Conservation (phyloP, 768 basidiomycete genomes). For the Boletellus emodensis region DNA sequence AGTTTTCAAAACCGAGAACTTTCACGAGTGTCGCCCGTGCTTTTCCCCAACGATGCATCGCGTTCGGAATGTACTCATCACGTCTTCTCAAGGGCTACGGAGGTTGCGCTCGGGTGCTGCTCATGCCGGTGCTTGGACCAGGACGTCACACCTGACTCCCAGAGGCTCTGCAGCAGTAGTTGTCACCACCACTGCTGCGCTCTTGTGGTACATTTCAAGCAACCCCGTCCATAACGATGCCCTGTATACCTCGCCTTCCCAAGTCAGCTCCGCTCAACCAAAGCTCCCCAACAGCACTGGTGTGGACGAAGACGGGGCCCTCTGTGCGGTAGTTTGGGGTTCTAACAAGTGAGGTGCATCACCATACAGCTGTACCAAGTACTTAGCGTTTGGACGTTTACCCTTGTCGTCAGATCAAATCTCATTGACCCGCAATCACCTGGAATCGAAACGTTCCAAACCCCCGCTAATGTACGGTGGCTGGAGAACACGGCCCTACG, state of each 20-base stretch:
- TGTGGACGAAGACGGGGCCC: conserved; percentile 22
- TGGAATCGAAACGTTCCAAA: conserved; percentile 40
- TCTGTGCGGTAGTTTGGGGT: conserved; percentile 65
- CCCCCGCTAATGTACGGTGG: conserved; percentile 51
- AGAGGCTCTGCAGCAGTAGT: conserved; percentile 15
- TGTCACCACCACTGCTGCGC: conserved; percentile 24
- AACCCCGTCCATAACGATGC: conserved; percentile 38
- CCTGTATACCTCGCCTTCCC: conserved; percentile 2
- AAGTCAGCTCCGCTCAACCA: not conserved
- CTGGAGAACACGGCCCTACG: conserved; percentile 67
- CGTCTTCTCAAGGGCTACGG: conserved; percentile 1
- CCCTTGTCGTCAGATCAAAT: conserved; percentile 38
- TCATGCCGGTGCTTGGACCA: not conserved
- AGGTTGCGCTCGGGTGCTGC: conserved; percentile 7
- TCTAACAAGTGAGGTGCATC: conserved; percentile 56
- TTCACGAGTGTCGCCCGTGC: not conserved
- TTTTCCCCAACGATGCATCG: conserved; percentile 10
- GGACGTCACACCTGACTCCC: not conserved
- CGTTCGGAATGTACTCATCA: conserved; percentile 4
- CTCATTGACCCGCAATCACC: conserved; percentile 41
- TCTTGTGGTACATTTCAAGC: conserved; percentile 38
- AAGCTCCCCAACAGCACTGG: conserved; percentile 21
- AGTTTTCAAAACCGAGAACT: not conserved
- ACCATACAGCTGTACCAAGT: not conserved
- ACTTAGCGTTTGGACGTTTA: not conserved